phyloP scores from a whole-genome alignment of 768 basidiomycete genomes.

The Psilocybe tampanensis region DNA sequence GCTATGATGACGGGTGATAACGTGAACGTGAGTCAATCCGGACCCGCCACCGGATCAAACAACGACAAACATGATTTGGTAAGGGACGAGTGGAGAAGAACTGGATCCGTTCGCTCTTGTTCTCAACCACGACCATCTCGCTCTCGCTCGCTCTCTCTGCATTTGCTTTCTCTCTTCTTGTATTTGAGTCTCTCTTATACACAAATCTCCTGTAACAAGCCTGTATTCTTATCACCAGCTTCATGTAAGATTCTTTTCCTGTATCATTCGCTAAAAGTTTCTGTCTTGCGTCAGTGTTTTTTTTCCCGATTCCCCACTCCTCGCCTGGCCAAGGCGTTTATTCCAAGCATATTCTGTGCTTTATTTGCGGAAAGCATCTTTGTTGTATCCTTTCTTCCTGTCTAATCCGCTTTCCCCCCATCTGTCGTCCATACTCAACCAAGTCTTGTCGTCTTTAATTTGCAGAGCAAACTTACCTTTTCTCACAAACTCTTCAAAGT shows the following conservation, averaged over 20 bases:
- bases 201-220: constrained; percentile 13
- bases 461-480: constrained; percentile 34
- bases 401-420: constrained; percentile 23
- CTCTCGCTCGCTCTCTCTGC: background rate
- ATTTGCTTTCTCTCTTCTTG: constrained; percentile 14
- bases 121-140: constrained; percentile 23
- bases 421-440: constrained; percentile 48
- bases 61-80: constrained; percentile 13
- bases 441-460: constrained; percentile 36
- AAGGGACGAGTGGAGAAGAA: constrained; percentile 8
- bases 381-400: constrained; percentile 18
- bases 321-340: background rate
- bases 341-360: background rate
- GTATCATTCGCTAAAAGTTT: constrained; percentile 28
- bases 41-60: constrained; percentile 18
- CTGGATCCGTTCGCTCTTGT: constrained; percentile 11
- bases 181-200: constrained; percentile 13
- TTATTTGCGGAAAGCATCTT: constrained; percentile 11
- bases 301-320: background rate
- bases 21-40: background rate
- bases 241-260: constrained; percentile 39
- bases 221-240: constrained; percentile 27
- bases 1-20: too few species aligned
- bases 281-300: constrained; percentile 13
- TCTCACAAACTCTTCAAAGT: constrained; percentile 11